These are phyloP conservation scores for Dioscorea alata DNA, from an alignment of 106 monocot genomes.

Conservation along the genomic window DNA sequence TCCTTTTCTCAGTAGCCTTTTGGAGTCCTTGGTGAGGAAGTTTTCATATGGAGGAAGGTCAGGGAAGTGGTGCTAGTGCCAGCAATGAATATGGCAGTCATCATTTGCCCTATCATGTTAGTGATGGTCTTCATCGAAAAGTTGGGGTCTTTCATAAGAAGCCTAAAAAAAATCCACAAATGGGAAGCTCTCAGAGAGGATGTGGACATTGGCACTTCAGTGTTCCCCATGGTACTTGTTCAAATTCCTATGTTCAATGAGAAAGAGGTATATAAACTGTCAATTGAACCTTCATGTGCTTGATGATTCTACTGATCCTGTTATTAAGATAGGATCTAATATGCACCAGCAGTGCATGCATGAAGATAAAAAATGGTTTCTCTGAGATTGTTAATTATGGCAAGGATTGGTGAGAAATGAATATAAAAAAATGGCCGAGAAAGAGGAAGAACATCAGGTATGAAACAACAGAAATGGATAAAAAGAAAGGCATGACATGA, in stretches of 20 bases:
- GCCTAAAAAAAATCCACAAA: slow-evolving; percentile 38
- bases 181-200: slow-evolving; percentile 30
- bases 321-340: slow-evolving; percentile 12
- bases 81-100: slow-evolving; percentile 10
- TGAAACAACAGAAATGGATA: slow-evolving; percentile 57
- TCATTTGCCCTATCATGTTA: slow-evolving; percentile 29
- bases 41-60: slow-evolving; percentile 5
- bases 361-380: too few relatives aligned
- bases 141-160: slow-evolving; percentile 20
- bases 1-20: too few relatives aligned
- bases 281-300: slow-evolving; percentile 30
- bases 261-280: slow-evolving; percentile 36
- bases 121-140: slow-evolving; percentile 38
- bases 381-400: not conserved
- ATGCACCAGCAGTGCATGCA: too few relatives aligned
- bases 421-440: slow-evolving; percentile 32
- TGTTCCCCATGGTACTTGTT: slow-evolving; percentile 50
- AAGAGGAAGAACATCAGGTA: slow-evolving; percentile 53
- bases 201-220: slow-evolving; percentile 22
- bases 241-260: slow-evolving; percentile 70
- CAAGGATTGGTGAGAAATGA: slow-evolving; percentile 58
- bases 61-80: slow-evolving; percentile 16
- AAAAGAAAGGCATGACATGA: too few relatives aligned
- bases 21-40: not conserved
- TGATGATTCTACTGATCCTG: slow-evolving; percentile 35